Evolutionary conservation across 2,329 filamentous ascomycete species (phyloP).

Genomic region (Pseudogymnoascus sp.): DNA sequence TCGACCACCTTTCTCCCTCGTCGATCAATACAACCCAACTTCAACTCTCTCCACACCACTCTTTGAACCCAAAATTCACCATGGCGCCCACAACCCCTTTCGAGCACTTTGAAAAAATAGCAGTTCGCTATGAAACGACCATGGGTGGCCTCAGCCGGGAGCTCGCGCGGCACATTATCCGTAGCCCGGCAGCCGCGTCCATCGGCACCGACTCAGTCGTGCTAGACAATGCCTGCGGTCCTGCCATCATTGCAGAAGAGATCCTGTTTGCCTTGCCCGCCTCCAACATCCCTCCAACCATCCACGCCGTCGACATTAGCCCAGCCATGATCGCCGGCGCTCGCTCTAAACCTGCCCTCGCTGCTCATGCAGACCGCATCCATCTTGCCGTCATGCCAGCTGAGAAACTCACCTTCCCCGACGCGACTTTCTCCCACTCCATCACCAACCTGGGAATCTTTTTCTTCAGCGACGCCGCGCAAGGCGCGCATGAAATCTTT

Average conservation of each 20-base stretch:
- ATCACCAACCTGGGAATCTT: conserved; percentile 36
- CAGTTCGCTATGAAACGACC: conserved; percentile 17
- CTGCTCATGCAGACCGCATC: conserved; percentile 11
- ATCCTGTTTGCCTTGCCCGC: conserved; percentile 13
- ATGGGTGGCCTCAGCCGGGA: conserved; percentile 20
- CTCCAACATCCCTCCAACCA: conserved; percentile 2
- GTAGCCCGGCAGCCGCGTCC: not conserved
- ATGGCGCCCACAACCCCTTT: not conserved
- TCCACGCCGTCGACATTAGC: conserved; percentile 20
- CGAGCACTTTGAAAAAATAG: conserved; percentile 11
- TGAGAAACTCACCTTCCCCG: conserved; percentile 23
- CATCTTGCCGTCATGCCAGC: conserved; percentile 18
- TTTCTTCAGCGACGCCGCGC: conserved; percentile 28
- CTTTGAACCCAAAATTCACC: not conserved
- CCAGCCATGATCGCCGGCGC: conserved; percentile 20
- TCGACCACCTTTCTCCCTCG: not conserved
- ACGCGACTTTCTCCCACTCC: conserved; percentile 32
- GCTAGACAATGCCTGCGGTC: conserved; percentile 28
- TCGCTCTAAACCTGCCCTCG: conserved; percentile 11
- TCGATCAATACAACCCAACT: not conserved
- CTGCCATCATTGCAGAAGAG: conserved; percentile 22
- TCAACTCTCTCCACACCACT: not conserved
- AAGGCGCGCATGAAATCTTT: conserved; percentile 32
- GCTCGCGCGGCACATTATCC: conserved; percentile 15
- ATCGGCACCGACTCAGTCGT: conserved; percentile 13